These are phyloP conservation scores for Puccinellia tenuiflora DNA, from an alignment of 176 grass and related monocot species.

Conservation along the genomic window DNA sequence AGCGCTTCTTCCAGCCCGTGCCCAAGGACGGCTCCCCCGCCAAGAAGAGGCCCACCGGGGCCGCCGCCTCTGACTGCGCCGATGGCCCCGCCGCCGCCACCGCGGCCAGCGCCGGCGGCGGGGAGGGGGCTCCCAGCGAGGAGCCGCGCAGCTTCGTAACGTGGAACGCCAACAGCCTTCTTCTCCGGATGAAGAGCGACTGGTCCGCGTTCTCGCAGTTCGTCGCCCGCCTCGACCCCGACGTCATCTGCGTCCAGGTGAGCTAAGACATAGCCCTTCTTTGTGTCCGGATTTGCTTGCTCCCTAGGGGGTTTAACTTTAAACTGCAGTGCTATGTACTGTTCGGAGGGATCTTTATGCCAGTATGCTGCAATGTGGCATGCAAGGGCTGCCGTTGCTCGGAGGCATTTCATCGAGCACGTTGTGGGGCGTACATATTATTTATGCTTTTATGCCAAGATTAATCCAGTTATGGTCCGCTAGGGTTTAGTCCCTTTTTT, in stretches of 20 bases:
- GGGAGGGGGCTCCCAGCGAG: conserved; percentile 12
- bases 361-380: conserved; percentile 14
- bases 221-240: conserved; percentile 62
- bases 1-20: conserved; percentile 95
- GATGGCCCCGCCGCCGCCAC: neutral
- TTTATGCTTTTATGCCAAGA: neutral
- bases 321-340: neutral
- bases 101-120: neutral
- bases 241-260: conserved; percentile 90
- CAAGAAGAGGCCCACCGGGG: conserved; percentile 47
- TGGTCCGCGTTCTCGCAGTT: conserved; percentile 73
- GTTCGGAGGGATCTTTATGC: neutral
- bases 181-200: conserved; percentile 87
- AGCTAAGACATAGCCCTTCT: neutral
- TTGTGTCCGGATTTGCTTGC: neutral
- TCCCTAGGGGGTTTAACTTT: neutral
- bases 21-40: conserved; percentile 69
- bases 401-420: conserved; percentile 15
- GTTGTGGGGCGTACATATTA: neutral
- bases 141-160: conserved; percentile 72
- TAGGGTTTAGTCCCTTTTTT: neutral
- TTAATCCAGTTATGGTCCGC: neutral
- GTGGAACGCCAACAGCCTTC: conserved; percentile 95
- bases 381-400: neutral
- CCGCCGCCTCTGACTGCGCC: conserved; percentile 10